Percentiles rank a stretch among this genome's conserved stretches.
Conservation (phyloP, 805 yeast genomes). For the Metschnikowia lachancei region DNA sequence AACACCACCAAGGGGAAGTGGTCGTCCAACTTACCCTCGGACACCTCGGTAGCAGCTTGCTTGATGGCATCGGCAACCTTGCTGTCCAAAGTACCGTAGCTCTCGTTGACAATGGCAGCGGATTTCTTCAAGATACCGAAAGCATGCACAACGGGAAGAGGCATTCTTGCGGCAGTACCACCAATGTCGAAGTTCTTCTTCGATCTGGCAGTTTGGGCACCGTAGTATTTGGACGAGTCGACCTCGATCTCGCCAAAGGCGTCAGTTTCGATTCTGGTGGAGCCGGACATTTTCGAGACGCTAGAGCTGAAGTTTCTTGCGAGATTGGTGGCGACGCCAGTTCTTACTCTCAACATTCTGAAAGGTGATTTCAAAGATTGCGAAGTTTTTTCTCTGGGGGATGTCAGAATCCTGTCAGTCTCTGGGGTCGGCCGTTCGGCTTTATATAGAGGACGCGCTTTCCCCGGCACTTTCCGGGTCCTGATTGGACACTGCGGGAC, state of each 20-base stretch:
- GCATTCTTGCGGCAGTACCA: slow-evolving; percentile 86
- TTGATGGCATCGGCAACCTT: slow-evolving; percentile 80
- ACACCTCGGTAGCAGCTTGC: slow-evolving; percentile 93
- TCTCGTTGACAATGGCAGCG: slow-evolving; percentile 85
- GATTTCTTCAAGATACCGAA: slow-evolving; percentile 94
- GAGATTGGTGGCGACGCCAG: slow-evolving; percentile 12
- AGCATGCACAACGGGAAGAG: slow-evolving; percentile 84
- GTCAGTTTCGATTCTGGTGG: slow-evolving; percentile 77
- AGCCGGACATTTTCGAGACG: slow-evolving; percentile 21
- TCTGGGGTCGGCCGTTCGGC: slow-evolving; percentile 4
- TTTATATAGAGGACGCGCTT: slow-evolving; percentile 9
- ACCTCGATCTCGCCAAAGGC: slow-evolving; percentile 97
- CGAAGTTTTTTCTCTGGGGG: slow-evolving; percentile 3
- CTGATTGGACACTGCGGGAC: slow-evolving; percentile 7
- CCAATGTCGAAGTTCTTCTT: slow-evolving; percentile 94
- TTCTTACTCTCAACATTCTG: slow-evolving; percentile 20
- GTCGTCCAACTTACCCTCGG: slow-evolving; percentile 84
- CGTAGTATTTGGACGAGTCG: slow-evolving; percentile 86
- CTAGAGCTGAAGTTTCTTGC: slow-evolving; percentile 32
- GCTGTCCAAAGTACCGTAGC: slow-evolving; percentile 78
- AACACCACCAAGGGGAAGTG: slow-evolving; percentile 98
- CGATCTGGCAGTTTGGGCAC: slow-evolving; percentile 97
- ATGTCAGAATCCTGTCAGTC: slow-evolving; percentile 1
- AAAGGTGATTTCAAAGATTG: background rate
- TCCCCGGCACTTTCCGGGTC: slow-evolving; percentile 9